Base-by-base conservation (phyloP, 768 basidiomycete species). In the Lactarius pseudohatsudake region DNA sequence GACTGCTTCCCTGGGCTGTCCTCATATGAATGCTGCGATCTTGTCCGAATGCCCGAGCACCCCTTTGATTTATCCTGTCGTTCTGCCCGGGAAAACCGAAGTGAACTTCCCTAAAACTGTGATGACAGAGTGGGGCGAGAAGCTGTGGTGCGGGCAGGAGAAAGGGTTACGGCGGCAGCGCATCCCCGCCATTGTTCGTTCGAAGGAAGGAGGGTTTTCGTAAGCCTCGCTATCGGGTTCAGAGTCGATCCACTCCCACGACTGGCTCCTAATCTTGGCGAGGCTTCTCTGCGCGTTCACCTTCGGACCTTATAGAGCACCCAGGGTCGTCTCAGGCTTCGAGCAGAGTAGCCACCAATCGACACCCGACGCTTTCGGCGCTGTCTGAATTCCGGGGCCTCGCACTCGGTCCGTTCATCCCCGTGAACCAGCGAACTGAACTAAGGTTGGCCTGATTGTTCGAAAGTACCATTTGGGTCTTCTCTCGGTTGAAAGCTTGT, bases 401-500 rank as follows among this genome's bases (percentile, higher is more conserved):
- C 43, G 66, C 40, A 28, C 28, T 59, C 66, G 66, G 66, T 47
- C 66, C 66, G 66, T 40, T 2, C 18, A 26, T 34, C 34, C 62
- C 62, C 57, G 50, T 30, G 16, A 30, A 3, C 26, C 0, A 16
- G 13, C 32, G 55, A 34, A 34, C 55, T 56, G 55, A 34, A 34
- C 55, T 32, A 56, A 30, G 16, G 30, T 28, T 56, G 54, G 30
- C 20, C 16, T 20, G 54, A 18, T 28, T 32, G 54, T 9, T 20
- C 54, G 11, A 20, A 20, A 26, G 59, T 30, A 34, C 57, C 7
- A 15, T 63, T 67, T 59, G 50, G 30, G 61, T 55, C 54, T 43
- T 18, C 57, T 67, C 65, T 62, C 56, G 13, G n/a, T 57, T 26
- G 65, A 66, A 66, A 66, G 65, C 65, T 66, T 66, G 65, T 66